phyloP scores from a whole-genome alignment of 306 rosid species.

The Adenanthera pavonina region DNA sequence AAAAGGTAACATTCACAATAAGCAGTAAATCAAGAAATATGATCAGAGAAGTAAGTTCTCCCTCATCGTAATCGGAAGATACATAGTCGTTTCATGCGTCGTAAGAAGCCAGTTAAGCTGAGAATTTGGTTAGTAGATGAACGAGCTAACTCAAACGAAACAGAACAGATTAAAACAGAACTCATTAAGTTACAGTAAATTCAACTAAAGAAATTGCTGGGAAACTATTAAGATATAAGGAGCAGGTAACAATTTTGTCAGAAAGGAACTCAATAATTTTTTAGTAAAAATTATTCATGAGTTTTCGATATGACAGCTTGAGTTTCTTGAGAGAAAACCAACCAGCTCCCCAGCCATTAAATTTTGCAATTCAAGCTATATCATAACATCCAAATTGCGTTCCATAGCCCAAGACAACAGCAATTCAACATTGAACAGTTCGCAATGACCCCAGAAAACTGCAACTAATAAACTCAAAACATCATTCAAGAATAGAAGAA shows the following conservation, averaged over 20 bases:
- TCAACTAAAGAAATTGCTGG: background rate
- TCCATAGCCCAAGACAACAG: background rate
- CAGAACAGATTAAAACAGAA: background rate
- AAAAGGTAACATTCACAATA: background rate
- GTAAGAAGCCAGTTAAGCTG: background rate
- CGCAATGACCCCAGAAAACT: background rate
- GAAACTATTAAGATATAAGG: background rate
- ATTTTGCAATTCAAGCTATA: background rate
- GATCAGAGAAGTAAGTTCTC: background rate
- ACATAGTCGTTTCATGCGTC: background rate
- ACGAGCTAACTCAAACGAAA: background rate
- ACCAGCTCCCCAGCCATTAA: background rate
- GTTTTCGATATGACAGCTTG: background rate
- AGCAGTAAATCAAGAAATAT: constrained; percentile 4
- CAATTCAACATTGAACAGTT: background rate
- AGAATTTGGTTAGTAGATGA: background rate
- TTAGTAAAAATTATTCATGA: background rate
- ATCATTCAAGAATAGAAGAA: background rate
- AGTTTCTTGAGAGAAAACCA: background rate
- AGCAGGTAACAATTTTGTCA: background rate
- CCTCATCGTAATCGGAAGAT: background rate
- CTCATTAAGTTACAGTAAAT: background rate
- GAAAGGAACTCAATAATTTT: background rate
- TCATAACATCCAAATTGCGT: background rate
- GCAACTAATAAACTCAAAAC: background rate